These are phyloP conservation scores for Serendipita vermifera DNA, from an alignment of 768 basidiomycete genomes.

Conservation along the genomic window DNA sequence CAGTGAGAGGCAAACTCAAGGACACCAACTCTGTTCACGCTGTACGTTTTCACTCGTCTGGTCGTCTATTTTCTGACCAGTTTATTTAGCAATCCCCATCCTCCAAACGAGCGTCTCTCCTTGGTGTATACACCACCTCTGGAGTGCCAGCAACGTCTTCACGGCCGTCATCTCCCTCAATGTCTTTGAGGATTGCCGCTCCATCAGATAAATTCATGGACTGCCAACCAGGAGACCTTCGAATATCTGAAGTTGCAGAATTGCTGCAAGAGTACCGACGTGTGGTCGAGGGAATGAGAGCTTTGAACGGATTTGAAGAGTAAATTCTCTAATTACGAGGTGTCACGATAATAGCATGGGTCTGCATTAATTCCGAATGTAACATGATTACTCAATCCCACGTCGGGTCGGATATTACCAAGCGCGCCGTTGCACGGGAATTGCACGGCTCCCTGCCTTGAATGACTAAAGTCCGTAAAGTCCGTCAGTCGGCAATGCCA, in stretches of 20 bases:
- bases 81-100: background rate
- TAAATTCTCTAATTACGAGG: too few species aligned
- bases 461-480: too few species aligned
- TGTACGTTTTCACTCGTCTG: background rate
- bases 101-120: constrained; percentile 9
- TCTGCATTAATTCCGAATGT: too few species aligned
- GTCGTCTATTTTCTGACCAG: background rate
- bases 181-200: constrained; percentile 37
- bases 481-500: too few species aligned
- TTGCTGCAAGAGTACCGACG: constrained; percentile 71
- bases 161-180: constrained; percentile 29
- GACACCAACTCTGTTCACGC: background rate
- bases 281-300: constrained; percentile 54
- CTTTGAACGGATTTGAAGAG: constrained; percentile 42
- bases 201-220: constrained; percentile 61
- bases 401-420: too few species aligned
- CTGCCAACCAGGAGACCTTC: constrained; percentile 61
- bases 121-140: constrained; percentile 10
- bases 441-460: too few species aligned
- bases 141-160: constrained; percentile 24
- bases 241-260: constrained; percentile 65
- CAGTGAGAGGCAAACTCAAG: constrained; percentile 24
- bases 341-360: too few species aligned
- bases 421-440: too few species aligned
- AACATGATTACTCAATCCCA: too few species aligned